Evolutionary conservation across 257 asterid species (phyloP).

Genomic region (Rubia yunnanensis): DNA sequence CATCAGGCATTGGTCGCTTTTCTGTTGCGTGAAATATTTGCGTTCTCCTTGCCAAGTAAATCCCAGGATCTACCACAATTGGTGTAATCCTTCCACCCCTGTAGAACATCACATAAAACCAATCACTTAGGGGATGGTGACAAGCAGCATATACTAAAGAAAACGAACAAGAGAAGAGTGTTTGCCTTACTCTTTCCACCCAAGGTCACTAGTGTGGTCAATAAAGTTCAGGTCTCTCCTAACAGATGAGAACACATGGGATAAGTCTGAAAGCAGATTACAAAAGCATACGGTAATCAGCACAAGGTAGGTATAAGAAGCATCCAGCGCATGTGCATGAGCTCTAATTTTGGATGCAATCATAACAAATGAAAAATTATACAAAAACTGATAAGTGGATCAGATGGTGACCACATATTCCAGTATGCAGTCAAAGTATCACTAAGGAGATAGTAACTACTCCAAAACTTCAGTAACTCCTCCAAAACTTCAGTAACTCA

Average conservation of each 20-base stretch:
- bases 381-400: background rate
- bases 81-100: constrained; percentile 79
- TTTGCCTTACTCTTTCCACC: constrained; percentile 98
- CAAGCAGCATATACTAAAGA: constrained; percentile 3
- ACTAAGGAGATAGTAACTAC: background rate
- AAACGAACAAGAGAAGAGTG: constrained; percentile 21
- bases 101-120: constrained; percentile 23
- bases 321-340: background rate
- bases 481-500: background rate
- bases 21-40: constrained; percentile 88
- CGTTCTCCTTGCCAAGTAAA: constrained; percentile 77
- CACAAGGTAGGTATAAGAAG: constrained; percentile 12
- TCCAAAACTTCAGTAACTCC: no score
- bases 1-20: constrained; percentile 85
- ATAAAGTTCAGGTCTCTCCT: constrained; percentile 86
- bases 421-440: background rate
- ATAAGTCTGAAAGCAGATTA: constrained; percentile 60
- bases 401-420: background rate
- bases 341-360: background rate
- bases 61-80: constrained; percentile 89
- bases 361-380: background rate
- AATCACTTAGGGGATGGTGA: constrained; percentile 11
- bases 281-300: constrained; percentile 9
- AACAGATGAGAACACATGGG: constrained; percentile 86
- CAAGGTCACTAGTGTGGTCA: constrained; percentile 91